Evolutionary conservation across 1,284 basidiomycete genomes (phyloP).

Genomic region (Leccinum cinnamomeum): DNA sequence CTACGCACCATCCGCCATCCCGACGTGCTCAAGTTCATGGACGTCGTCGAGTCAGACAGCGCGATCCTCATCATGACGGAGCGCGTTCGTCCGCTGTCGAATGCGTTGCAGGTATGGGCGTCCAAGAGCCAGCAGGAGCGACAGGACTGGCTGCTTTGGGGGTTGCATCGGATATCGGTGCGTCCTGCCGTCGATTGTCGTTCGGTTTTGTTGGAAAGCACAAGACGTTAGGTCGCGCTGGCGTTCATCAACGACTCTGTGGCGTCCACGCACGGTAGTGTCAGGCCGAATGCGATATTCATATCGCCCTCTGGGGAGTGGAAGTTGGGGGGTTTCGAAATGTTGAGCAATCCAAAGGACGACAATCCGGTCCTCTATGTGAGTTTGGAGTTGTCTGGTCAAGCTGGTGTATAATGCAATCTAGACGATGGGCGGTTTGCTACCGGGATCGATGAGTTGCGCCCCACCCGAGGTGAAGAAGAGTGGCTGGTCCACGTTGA

Average conservation of each 20-base stretch:
- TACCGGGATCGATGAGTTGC: slow-evolving; percentile 59
- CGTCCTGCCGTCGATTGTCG: slow-evolving; percentile 4
- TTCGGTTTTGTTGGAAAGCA: slow-evolving; percentile 12
- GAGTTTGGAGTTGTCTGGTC: slow-evolving; percentile 33
- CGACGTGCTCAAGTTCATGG: slow-evolving; percentile 93
- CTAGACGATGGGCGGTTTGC: slow-evolving; percentile 69
- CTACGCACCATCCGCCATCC: slow-evolving; percentile 92
- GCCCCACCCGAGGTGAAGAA: slow-evolving; percentile 91
- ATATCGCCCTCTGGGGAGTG: slow-evolving; percentile 93
- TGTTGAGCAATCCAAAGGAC: slow-evolving; percentile 81
- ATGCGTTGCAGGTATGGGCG: slow-evolving; percentile 65
- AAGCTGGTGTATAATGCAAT: slow-evolving; percentile 15
- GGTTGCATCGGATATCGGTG: slow-evolving; percentile 86
- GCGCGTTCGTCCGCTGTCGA: slow-evolving; percentile 76
- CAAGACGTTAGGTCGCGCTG: slow-evolving; percentile 68
- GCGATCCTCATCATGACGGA: slow-evolving; percentile 95
- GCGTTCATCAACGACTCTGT: slow-evolving; percentile 90
- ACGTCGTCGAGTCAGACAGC: slow-evolving; percentile 86
- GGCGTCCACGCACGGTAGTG: slow-evolving; percentile 85
- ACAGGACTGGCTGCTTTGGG: slow-evolving; percentile 94
- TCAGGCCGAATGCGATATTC: slow-evolving; percentile 81
- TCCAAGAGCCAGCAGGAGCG: slow-evolving; percentile 61
- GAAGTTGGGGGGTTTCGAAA: slow-evolving; percentile 94
- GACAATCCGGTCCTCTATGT: slow-evolving; percentile 79
- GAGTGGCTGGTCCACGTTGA: slow-evolving; percentile 78